Evolutionary conservation across 106 monocot genomes (phyloP).

Genomic region (Acorus calamus): DNA sequence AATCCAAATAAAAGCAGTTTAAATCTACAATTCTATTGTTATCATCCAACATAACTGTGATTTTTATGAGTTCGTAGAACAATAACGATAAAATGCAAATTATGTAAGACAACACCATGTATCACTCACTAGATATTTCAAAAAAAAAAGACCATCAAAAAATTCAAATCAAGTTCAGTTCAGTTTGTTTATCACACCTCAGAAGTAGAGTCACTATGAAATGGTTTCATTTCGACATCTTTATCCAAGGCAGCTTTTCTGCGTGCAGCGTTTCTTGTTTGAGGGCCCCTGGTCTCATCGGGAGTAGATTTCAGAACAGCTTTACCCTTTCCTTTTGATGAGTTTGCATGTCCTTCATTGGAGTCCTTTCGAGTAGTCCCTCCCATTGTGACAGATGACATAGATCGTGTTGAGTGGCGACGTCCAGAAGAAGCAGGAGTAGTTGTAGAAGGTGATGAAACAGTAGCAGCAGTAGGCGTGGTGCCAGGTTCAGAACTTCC

Average conservation of each 20-base stretch:
- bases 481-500: conserved; percentile 50
- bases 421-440: conserved; percentile 32
- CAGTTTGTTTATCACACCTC: conserved; percentile 33
- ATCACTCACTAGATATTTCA: neutral
- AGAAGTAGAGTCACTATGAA: conserved; percentile 48
- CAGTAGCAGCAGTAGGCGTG: conserved; percentile 30
- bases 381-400: conserved; percentile 49
- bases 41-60: too few species aligned
- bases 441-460: conserved; percentile 36
- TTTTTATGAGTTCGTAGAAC: too few species aligned
- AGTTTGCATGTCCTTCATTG: conserved; percentile 38
- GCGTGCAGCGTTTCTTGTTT: conserved; percentile 74
- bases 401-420: conserved; percentile 67
- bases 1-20: neutral
- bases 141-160: neutral
- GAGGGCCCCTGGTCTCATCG: conserved; percentile 65
- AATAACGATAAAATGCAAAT: too few species aligned
- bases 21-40: too few species aligned
- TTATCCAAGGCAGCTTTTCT: conserved; percentile 64
- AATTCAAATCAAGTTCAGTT: neutral
- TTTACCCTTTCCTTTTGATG: conserved; percentile 90
- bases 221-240: conserved; percentile 55
- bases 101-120: neutral
- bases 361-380: conserved; percentile 46
- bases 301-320: conserved; percentile 58